Base-by-base conservation (phyloP, 371 early-diverging fungal species). In the Rhizopus microsporus region DNA sequence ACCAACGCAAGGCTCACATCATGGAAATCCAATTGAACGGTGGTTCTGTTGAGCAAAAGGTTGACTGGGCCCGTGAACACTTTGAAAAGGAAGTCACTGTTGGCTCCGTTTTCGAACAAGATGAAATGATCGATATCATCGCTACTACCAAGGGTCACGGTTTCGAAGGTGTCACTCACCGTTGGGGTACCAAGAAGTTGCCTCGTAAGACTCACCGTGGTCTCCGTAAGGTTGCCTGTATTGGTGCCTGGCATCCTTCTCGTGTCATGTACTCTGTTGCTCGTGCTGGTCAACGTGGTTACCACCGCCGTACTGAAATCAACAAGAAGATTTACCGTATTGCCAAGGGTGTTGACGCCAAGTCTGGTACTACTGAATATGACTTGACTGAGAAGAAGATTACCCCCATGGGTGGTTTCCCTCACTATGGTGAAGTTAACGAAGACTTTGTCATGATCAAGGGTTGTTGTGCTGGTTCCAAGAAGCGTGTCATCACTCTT, bases 201-300 rank as follows among this genome's bases (percentile, higher is more conserved):
- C 99, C 99, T 58, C 91, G 99, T 82, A 99, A 99, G 94, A 99
- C 99, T 48, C 98, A 98, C 85, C 95, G 95, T 83, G 99, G 99
- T 94, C 90, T 97, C 68, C 93, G 99, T 77, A 99, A 99, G 93
- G 99, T 99, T 65, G 99, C 99, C 69, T 99, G 99, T 93, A 99
- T 99, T 77, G 99, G 99, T 81, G 99, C 99, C 63, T 99, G 99
- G 99, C 99, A 99, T 89, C 99, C 99, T 78, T 87, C 93, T 73
- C 92, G 98, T 65, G 99, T 99, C 83, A 96, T 98, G 97, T 98
- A 88, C 91, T 94, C 99, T 56, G 99, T 99, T 69, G 94, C 99
- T 60, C 96, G 99, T 82, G 97, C 99, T 69, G 99, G 99, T 93
- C 99, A 99, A 88, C 87, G 93, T 79, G 99, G 99, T 85, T 99